Conservation (phyloP, 495 filamentous ascomycete species). For the Pseudomonodictys pantanalensis region DNA sequence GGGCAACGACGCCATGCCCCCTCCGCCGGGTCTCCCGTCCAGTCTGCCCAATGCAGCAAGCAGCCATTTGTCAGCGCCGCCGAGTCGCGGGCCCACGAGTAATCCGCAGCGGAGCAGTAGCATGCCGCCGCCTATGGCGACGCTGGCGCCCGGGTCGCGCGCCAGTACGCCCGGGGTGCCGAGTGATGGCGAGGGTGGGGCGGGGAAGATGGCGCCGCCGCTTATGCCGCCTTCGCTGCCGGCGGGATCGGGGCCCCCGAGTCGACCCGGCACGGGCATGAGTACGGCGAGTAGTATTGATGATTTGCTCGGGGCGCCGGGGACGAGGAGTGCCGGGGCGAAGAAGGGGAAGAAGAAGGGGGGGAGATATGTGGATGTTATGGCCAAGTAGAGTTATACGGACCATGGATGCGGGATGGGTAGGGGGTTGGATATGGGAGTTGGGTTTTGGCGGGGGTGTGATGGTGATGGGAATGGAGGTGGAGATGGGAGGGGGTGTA, state of each 20-base stretch:
- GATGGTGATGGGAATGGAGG: background rate
- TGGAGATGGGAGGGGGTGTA: background rate
- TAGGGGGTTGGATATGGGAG: background rate
- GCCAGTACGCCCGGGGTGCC: slow-evolving; percentile 24
- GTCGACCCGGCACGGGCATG: slow-evolving; percentile 53
- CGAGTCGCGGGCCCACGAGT: slow-evolving; percentile 17
- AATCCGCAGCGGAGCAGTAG: slow-evolving; percentile 24
- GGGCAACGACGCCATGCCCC: slow-evolving; percentile 12
- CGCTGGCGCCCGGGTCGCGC: slow-evolving; percentile 8
- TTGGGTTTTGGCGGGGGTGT: background rate
- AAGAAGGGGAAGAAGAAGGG: slow-evolving; percentile 76
- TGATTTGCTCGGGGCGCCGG: slow-evolving; percentile 71
- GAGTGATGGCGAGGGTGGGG: slow-evolving; percentile 13
- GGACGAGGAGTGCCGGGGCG: slow-evolving; percentile 62
- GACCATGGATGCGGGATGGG: background rate
- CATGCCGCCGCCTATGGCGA: slow-evolving; percentile 31
- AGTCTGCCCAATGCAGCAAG: background rate
- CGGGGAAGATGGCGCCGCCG: slow-evolving; percentile 17
- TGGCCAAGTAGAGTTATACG: slow-evolving; percentile 49
- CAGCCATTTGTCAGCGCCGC: slow-evolving; percentile 1
- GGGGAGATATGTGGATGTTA: slow-evolving; percentile 86
- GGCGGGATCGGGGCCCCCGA: slow-evolving; percentile 27
- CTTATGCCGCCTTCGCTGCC: slow-evolving; percentile 22
- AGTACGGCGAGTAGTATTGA: slow-evolving; percentile 82
- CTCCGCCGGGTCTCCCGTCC: slow-evolving; percentile 12